Evolutionary conservation across 306 rosid genomes (phyloP).

Genomic region (Quercus parvula): DNA sequence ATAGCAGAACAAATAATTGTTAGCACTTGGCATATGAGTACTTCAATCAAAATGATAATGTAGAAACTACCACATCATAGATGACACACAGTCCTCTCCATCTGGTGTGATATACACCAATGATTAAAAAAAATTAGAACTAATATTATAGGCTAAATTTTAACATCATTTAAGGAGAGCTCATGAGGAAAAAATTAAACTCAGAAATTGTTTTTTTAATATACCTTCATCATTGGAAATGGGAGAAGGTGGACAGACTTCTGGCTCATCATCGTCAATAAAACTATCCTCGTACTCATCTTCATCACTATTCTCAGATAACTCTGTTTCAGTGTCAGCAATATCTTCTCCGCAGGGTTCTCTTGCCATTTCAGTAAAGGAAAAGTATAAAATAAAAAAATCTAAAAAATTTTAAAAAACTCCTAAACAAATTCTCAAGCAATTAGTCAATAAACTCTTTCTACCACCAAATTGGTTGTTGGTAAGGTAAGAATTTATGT

Average conservation of each 20-base stretch:
- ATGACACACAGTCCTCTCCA: background rate
- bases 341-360: constrained; percentile 92
- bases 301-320: constrained; percentile 52
- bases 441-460: background rate
- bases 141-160: background rate
- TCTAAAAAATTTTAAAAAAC: background rate
- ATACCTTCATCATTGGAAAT: constrained; percentile 43
- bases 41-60: background rate
- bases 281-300: constrained; percentile 79
- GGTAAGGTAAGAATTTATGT: background rate
- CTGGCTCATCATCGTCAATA: constrained; percentile 53
- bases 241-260: constrained; percentile 43
- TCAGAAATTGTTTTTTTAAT: background rate
- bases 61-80: background rate
- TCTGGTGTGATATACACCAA: background rate
- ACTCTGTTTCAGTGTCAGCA: constrained; percentile 68
- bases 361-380: constrained; percentile 46
- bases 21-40: background rate
- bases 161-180: background rate
- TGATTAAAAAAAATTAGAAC: background rate
- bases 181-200: background rate
- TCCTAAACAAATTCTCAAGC: background rate
- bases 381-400: background rate
- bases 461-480: background rate
- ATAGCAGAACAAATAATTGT: background rate